Conservation (phyloP, 371 early-diverging fungal genomes). For the Saksenaea vasiformis region DNA sequence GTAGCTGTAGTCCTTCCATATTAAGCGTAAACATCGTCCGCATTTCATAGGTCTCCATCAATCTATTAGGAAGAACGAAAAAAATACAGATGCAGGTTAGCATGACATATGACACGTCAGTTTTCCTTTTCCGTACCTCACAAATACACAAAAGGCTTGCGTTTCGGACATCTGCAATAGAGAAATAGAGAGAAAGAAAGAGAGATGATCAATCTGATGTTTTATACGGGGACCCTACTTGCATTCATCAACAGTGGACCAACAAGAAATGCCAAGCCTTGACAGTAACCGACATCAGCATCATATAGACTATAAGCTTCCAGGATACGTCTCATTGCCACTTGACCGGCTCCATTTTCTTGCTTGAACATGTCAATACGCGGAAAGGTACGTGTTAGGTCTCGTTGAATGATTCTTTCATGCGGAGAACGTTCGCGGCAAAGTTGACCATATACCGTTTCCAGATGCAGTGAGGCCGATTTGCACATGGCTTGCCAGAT, state of each 20-base stretch:
- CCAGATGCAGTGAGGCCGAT: constrained; percentile 69
- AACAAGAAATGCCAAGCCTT: constrained; percentile 91
- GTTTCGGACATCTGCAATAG: constrained; percentile 79
- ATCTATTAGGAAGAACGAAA: constrained; percentile 17
- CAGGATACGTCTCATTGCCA: constrained; percentile 76
- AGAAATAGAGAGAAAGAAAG: neutral
- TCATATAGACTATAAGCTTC: constrained; percentile 91
- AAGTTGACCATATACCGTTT: constrained; percentile 80
- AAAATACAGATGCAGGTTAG: neutral
- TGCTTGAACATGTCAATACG: constrained; percentile 81
- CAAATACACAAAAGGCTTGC: constrained; percentile 91
- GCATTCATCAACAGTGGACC: constrained; percentile 88
- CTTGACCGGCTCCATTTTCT: constrained; percentile 82
- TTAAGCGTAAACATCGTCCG: constrained; percentile 77
- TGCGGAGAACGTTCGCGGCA: constrained; percentile 74
- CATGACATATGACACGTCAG: neutral
- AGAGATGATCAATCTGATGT: neutral
- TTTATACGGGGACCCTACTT: constrained; percentile 20
- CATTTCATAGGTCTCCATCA: constrained; percentile 92
- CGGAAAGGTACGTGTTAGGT: constrained; percentile 90
- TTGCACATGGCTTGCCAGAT: constrained; percentile 90
- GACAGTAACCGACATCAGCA: constrained; percentile 91
- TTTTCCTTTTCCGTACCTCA: constrained; percentile 42
- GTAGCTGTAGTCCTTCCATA: constrained; percentile 87
- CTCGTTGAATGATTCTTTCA: constrained; percentile 86